Conservation (phyloP, 2,329 filamentous ascomycete species). For the Neonectria coccinea region DNA sequence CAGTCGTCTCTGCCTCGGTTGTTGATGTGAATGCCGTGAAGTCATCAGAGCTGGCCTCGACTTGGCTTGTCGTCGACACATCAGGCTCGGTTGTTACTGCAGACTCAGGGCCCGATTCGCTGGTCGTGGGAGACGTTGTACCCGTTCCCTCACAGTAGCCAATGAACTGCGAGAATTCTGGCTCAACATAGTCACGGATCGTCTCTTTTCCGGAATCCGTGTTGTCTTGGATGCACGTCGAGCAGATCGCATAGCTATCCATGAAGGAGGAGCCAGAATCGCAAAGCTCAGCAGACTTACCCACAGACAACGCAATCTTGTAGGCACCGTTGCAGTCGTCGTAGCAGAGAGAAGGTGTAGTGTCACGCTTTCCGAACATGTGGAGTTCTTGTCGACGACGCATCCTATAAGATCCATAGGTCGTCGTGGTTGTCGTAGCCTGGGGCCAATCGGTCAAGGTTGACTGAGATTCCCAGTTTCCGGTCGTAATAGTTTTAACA, state of each 20-base stretch:
- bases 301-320: slow-evolving; percentile 58
- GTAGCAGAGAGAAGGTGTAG: slow-evolving; percentile 63
- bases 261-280: slow-evolving; percentile 55
- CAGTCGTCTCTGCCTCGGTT: slow-evolving; percentile 4
- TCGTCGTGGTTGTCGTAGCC: slow-evolving; percentile 36
- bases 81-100: slow-evolving; percentile 38
- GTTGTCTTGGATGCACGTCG: slow-evolving; percentile 54
- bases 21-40: slow-evolving; percentile 14
- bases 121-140: slow-evolving; percentile 33
- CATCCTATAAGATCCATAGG: slow-evolving; percentile 25
- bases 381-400: slow-evolving; percentile 37
- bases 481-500: slow-evolving; percentile 62
- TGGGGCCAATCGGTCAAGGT: slow-evolving; percentile 53
- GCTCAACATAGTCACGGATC: slow-evolving; percentile 50
- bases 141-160: slow-evolving; percentile 56
- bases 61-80: slow-evolving; percentile 45
- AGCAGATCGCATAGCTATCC: slow-evolving; percentile 53
- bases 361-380: slow-evolving; percentile 55
- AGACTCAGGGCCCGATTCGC: slow-evolving; percentile 38
- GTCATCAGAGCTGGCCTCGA: slow-evolving; percentile 32
- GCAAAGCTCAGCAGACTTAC: slow-evolving; percentile 64
- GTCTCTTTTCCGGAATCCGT: slow-evolving; percentile 43
- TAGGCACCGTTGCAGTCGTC: slow-evolving; percentile 63
- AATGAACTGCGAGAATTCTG: slow-evolving; percentile 58
- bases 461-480: slow-evolving; percentile 67